Percentiles rank a stretch among this genome's conserved stretches.
Evolutionary conservation across 306 rosid genomes (phyloP).

Genomic region (Chamaecrista fasciculata): DNA sequence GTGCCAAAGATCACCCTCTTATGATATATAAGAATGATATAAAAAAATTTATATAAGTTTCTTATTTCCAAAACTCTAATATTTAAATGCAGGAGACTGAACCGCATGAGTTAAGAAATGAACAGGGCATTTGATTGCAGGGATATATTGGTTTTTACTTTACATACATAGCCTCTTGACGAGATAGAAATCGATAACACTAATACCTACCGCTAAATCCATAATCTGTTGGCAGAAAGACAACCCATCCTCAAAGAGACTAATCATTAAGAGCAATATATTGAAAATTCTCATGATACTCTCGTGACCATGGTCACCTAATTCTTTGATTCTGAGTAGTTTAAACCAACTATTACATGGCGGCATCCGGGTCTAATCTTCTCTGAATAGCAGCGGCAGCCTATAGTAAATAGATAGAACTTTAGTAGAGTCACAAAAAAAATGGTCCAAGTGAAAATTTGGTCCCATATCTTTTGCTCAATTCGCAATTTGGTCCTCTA

Average conservation of each 20-base stretch:
- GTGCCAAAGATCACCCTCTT: too few species aligned
- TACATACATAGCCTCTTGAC: not conserved
- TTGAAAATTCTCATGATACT: constrained; percentile 8
- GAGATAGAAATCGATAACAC: not conserved
- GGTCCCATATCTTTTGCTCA: too few species aligned
- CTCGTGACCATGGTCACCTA: constrained; percentile 9
- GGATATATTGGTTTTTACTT: not conserved
- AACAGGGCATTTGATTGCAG: not conserved
- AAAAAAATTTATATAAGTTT: too few species aligned
- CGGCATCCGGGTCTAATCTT: constrained; percentile 91
- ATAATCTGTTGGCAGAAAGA: not conserved
- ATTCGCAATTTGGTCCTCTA: too few species aligned
- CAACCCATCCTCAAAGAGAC: not conserved
- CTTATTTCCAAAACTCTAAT: too few species aligned
- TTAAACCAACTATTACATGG: constrained; percentile 41
- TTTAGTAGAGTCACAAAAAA: too few species aligned
- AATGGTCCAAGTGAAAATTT: too few species aligned
- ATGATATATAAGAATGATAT: too few species aligned
- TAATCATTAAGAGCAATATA: constrained; percentile 9
- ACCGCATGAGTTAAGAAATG: not conserved
- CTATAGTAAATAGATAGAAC: constrained; percentile 41
- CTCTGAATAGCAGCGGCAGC: constrained; percentile 99
- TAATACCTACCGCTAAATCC: not conserved
- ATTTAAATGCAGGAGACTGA: not conserved
- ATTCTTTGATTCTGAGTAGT: constrained; percentile 8